A percentile compares a stretch with the other conserved stretches of the same genome.
These are phyloP conservation scores for Chenopodium suecicum DNA, from an alignment of 148 eudicot genomes.

Conservation along the genomic window DNA sequence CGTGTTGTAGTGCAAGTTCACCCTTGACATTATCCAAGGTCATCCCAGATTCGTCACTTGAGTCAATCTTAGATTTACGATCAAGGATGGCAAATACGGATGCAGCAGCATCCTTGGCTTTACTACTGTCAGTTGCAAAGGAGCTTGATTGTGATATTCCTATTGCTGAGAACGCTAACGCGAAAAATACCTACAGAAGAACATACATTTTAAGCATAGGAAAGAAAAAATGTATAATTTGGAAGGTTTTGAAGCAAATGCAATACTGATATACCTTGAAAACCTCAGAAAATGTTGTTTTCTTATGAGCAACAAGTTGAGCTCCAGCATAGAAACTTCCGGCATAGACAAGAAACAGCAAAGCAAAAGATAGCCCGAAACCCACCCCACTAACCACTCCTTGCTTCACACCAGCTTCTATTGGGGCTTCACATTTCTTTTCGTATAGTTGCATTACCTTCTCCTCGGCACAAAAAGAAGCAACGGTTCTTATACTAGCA, in stretches of 20 bases:
- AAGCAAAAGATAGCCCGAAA: conserved; percentile 45
- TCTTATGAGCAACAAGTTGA: conserved; percentile 50
- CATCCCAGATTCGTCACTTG: conserved; percentile 61
- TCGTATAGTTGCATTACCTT: conserved; percentile 51
- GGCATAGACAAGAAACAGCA: conserved; percentile 47
- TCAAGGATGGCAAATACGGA: conserved; percentile 62
- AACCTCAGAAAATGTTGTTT: conserved; percentile 46
- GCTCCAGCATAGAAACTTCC: conserved; percentile 59
- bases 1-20: conserved; percentile 50
- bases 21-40: conserved; percentile 54
- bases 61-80: conserved; percentile 59
- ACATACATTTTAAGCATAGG: neutral
- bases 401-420: conserved; percentile 45
- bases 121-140: conserved; percentile 48
- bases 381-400: conserved; percentile 60
- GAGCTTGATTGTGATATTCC: conserved; percentile 54
- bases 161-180: conserved; percentile 53
- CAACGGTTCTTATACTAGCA: conserved; percentile 71
- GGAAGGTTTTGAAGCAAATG: neutral
- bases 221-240: too few species aligned
- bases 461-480: conserved; percentile 68
- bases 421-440: conserved; percentile 53
- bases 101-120: conserved; percentile 56
- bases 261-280: conserved; percentile 26
- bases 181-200: conserved; percentile 43